Percentiles rank a stretch among this genome's conserved stretches.
phyloP scores from a whole-genome alignment of 495 filamentous ascomycete genomes.

The Penicillium nucicola region DNA sequence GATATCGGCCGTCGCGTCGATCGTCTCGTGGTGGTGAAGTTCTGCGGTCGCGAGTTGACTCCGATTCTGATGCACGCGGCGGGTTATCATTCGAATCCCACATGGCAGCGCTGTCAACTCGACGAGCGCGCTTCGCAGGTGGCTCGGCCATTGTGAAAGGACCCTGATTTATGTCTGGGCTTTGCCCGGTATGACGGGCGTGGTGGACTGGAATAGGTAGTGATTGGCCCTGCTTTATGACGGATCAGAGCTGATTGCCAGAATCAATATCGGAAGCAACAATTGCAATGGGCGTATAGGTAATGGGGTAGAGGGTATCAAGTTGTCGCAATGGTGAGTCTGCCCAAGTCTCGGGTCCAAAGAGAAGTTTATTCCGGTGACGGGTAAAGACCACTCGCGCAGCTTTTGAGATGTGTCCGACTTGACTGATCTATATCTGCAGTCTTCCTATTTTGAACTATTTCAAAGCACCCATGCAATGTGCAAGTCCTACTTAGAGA shows the following conservation, averaged over 20 bases:
- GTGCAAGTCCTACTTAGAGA: too few species aligned
- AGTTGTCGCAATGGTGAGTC: constrained; percentile 13
- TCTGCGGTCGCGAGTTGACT: constrained; percentile 36
- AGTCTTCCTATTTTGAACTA: not conserved
- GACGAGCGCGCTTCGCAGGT: constrained; percentile 51
- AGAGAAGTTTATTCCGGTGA: constrained; percentile 29
- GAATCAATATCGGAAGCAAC: not conserved
- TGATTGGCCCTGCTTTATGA: not conserved
- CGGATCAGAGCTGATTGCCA: not conserved
- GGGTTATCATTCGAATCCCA: constrained; percentile 47
- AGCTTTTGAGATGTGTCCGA: constrained; percentile 1
- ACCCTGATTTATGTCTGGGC: not conserved
- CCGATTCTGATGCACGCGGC: constrained; percentile 25
- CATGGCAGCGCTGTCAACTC: constrained; percentile 51
- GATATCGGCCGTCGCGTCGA: constrained; percentile 35
- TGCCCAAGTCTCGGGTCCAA: constrained; percentile 5
- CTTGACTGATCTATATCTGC: not conserved
- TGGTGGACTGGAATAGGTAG: not conserved
- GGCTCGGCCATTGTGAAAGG: constrained; percentile 48
- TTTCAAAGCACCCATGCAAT: too few species aligned
- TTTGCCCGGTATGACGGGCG: constrained; percentile 12
- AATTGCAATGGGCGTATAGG: not conserved
- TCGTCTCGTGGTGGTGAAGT: constrained; percentile 31
- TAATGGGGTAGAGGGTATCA: constrained; percentile 11
- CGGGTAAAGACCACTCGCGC: constrained; percentile 12